These are phyloP conservation scores for Fusarium acutatum DNA, from an alignment of 2,329 filamentous ascomycete species.

Conservation along the genomic window DNA sequence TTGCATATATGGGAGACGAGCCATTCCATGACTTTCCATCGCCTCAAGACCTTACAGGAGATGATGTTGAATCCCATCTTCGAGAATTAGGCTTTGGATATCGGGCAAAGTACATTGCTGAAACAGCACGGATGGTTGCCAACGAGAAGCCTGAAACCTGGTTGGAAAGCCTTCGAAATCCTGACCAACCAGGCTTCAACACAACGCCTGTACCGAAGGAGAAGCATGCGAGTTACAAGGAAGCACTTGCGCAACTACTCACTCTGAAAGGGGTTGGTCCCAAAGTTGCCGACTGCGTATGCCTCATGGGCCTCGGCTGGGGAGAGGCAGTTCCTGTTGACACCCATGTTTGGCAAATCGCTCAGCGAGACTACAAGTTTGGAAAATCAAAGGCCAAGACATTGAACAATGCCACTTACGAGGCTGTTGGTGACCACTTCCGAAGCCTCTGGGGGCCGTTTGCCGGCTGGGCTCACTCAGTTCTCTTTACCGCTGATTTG, in stretches of 20 bases:
- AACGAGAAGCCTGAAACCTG: constrained; percentile 74
- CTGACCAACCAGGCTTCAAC: constrained; percentile 70
- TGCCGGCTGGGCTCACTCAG: constrained; percentile 97
- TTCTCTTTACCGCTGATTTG: constrained; percentile 93
- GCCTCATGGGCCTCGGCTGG: constrained; percentile 96
- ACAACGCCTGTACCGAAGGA: constrained; percentile 54
- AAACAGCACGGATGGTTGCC: constrained; percentile 81
- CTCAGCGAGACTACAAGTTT: constrained; percentile 93
- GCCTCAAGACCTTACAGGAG: constrained; percentile 75
- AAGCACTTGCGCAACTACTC: constrained; percentile 83
- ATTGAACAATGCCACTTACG: constrained; percentile 87
- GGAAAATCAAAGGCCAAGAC: constrained; percentile 85
- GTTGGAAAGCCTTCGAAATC: constrained; percentile 82
- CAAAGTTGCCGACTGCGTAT: constrained; percentile 97
- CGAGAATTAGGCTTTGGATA: constrained; percentile 92
- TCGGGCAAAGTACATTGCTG: constrained; percentile 88
- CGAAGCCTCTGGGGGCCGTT: constrained; percentile 89
- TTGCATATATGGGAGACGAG: constrained; percentile 74
- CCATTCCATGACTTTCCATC: constrained; percentile 88
- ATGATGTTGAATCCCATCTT: constrained; percentile 81
- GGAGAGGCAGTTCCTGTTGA: constrained; percentile 94
- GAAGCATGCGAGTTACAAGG: constrained; percentile 71
- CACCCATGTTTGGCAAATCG: constrained; percentile 99
- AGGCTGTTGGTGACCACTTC: constrained; percentile 90
- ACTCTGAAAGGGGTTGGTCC: constrained; percentile 88